Evolutionary conservation across 352 stramenopile species (phyloP), one percentile per base, ranked within the genome.

Genomic region (Pythium folliculosum): DNA sequence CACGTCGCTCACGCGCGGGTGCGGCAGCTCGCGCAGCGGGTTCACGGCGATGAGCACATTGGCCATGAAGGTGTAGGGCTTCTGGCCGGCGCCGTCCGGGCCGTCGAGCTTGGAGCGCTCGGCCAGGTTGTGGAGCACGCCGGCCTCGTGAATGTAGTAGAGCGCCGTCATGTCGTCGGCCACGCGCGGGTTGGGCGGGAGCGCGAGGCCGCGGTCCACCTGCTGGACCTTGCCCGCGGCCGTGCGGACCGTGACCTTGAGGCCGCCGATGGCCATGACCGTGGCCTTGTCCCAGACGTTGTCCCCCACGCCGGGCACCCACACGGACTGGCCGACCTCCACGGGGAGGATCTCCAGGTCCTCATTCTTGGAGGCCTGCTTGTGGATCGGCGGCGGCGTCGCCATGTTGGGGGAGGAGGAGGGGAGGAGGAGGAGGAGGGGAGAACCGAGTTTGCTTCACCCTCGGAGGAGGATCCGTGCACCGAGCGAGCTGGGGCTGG

Each of bases 61-160:
- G 63, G 90, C 88, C 92, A 98, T 98, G 75, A 97, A 97, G 48
- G 91, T 98, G 77, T 97, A 97, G 30, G 92, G 91, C 63, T 89
- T 89, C 47, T 72, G 76, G 19, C 65, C 72, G 40, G 64, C 69
- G 19, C 63, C 72, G 35, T 91, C 82, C n/a, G 77, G 78, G 45
- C 89, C 84, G 51, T 96, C 82, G 60, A 97, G 79, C 69, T 89
- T 89, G 70, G 95, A 95, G 44, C 96, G 88, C 55, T 93, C 81
- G 57, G 97, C 94, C 45, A 99, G 73, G 76, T 98, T 98, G 75
- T 98, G 96, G 47, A 99, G 72, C 67, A 99, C 96, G 23, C 92
- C 90, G 1, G 96, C 84, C 63, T 98, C 92, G 82, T 99, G 91
- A 68, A 99, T 96, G 75, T 98, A 92, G 63, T 95, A 93, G 8